A percentile compares a stretch with the other conserved stretches of the same genome.
Conservation (phyloP, 1,139 yeast genomes). For the Diutina ranongensis region DNA sequence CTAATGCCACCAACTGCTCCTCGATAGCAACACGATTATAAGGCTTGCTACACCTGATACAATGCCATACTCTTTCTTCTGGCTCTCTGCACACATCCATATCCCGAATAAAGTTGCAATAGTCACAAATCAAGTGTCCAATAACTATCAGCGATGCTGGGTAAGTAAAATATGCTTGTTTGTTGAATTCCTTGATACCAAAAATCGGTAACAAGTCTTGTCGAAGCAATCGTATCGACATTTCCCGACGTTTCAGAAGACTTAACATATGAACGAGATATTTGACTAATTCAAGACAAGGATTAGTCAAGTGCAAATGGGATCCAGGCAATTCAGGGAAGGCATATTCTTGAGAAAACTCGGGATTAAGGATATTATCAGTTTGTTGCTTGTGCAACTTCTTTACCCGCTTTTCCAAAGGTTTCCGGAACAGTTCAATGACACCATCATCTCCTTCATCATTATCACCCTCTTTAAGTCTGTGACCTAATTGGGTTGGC, state of each 20-base stretch:
- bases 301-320: constrained; percentile 48
- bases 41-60: constrained; percentile 55
- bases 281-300: constrained; percentile 73
- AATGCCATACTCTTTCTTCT: constrained; percentile 43
- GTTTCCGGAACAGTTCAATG: constrained; percentile 44
- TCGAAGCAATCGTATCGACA: constrained; percentile 68
- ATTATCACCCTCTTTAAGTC: constrained; percentile 29
- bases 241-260: constrained; percentile 48
- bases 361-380: constrained; percentile 62
- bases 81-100: constrained; percentile 73
- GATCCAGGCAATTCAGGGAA: constrained; percentile 72
- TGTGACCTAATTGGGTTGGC: constrained; percentile 56
- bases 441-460: constrained; percentile 25
- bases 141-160: constrained; percentile 65
- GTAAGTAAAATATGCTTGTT: constrained; percentile 60
- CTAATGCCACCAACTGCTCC: constrained; percentile 61
- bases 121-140: constrained; percentile 63
- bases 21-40: constrained; percentile 65
- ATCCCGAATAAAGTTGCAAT: constrained; percentile 66
- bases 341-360: constrained; percentile 49
- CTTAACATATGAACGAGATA: constrained; percentile 61
- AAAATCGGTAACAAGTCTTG: constrained; percentile 62
- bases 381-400: constrained; percentile 58
- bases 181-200: constrained; percentile 77
- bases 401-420: constrained; percentile 54